These are phyloP conservation scores for Linnemannia elongata DNA, from an alignment of 192 early-diverging fungal species.

Conservation along the genomic window DNA sequence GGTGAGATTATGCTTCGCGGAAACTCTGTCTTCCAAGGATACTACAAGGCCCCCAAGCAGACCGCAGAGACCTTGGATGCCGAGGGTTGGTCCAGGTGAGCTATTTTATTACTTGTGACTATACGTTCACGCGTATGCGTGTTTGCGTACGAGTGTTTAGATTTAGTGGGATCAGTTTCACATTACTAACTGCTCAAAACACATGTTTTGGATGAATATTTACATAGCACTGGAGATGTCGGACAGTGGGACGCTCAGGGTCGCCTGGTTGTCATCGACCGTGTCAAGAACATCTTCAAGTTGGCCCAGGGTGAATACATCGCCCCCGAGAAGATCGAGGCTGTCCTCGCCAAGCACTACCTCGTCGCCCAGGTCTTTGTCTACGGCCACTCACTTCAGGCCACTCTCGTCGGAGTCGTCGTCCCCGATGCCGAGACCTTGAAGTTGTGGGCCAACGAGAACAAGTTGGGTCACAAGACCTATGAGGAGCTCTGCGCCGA, in stretches of 20 bases:
- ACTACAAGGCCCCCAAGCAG: conserved; percentile 87
- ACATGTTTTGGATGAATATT: background rate
- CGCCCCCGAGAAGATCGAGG: conserved; percentile 94
- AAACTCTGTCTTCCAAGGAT: conserved; percentile 78
- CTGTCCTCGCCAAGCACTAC: conserved; percentile 77
- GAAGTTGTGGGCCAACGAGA: conserved; percentile 72
- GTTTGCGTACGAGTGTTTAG: background rate
- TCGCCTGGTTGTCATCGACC: conserved; percentile 84
- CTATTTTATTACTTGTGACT: background rate
- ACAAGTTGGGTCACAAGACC: conserved; percentile 46
- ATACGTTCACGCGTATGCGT: background rate
- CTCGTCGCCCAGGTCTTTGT: conserved; percentile 90
- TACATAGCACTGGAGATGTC: conserved; percentile 83
- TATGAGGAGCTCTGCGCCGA: conserved; percentile 65
- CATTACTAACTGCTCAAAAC: background rate
- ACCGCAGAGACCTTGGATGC: conserved; percentile 82
- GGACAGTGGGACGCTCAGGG: conserved; percentile 82
- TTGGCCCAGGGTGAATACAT: conserved; percentile 94
- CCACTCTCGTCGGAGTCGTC: conserved; percentile 85
- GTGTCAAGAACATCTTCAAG: conserved; percentile 89
- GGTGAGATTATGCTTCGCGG: conserved; percentile 94
- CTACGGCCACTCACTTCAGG: conserved; percentile 92
- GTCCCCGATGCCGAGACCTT: conserved; percentile 83
- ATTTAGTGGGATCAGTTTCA: conserved; percentile 1
- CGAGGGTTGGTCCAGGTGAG: conserved; percentile 33